Evolutionary conservation across 495 filamentous ascomycete genomes (phyloP).

Genomic region (Aspergillus sparsus): DNA sequence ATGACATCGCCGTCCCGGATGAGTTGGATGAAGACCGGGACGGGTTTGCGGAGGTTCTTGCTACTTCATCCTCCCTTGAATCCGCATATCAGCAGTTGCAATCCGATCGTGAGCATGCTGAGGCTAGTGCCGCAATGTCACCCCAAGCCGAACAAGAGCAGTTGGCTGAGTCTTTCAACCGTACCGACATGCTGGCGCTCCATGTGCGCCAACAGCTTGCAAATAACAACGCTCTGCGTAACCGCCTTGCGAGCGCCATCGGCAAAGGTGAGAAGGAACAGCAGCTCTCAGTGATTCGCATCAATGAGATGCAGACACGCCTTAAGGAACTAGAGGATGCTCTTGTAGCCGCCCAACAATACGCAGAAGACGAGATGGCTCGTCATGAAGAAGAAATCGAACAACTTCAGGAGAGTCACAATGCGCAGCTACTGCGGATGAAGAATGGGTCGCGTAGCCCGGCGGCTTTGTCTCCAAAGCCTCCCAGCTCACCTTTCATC

Average conservation of each 20-base stretch:
- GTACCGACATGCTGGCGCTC: slow-evolving; percentile 72
- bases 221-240: slow-evolving; percentile 70
- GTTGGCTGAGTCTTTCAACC: slow-evolving; percentile 67
- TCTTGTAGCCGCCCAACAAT: slow-evolving; percentile 77
- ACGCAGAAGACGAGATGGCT: slow-evolving; percentile 78
- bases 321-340: slow-evolving; percentile 82
- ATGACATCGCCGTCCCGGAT: slow-evolving; percentile 73
- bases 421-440: slow-evolving; percentile 73
- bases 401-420: slow-evolving; percentile 73
- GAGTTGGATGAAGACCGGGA: slow-evolving; percentile 42
- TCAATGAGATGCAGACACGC: slow-evolving; percentile 76
- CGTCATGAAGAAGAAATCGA: slow-evolving; percentile 85
- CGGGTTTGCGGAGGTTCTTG: slow-evolving; percentile 51
- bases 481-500: slow-evolving; percentile 64
- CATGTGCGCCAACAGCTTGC: slow-evolving; percentile 78
- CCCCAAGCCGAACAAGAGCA: slow-evolving; percentile 65
- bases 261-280: slow-evolving; percentile 85
- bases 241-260: slow-evolving; percentile 83
- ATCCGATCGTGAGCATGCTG: slow-evolving; percentile 70
- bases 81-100: slow-evolving; percentile 79
- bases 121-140: slow-evolving; percentile 62
- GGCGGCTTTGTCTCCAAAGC: slow-evolving; percentile 44
- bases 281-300: slow-evolving; percentile 71
- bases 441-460: slow-evolving; percentile 55
- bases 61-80: slow-evolving; percentile 72